phyloP scores from a whole-genome alignment of 768 basidiomycete genomes.

The Podaxis sp. region DNA sequence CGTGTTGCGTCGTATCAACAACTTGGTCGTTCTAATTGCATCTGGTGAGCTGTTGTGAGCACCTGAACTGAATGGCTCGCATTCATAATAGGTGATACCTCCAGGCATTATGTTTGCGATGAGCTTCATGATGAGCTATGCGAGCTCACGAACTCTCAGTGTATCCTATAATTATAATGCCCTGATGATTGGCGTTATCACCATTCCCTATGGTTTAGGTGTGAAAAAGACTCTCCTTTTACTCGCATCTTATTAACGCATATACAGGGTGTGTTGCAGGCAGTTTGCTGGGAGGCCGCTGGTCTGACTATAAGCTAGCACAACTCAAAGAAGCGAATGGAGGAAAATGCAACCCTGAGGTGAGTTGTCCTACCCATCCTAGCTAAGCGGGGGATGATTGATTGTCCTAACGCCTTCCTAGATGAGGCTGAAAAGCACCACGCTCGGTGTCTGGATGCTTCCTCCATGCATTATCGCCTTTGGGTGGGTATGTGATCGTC shows the following conservation, averaged over 20 bases:
- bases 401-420: slow-evolving; percentile 20
- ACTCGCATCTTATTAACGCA: neutral
- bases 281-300: slow-evolving; percentile 40
- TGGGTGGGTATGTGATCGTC: slow-evolving; percentile 69
- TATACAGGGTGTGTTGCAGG: slow-evolving; percentile 33
- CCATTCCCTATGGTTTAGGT: slow-evolving; percentile 74
- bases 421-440: slow-evolving; percentile 71
- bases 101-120: slow-evolving; percentile 69
- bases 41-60: slow-evolving; percentile 44
- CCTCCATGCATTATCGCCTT: slow-evolving; percentile 63
- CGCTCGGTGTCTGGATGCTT: slow-evolving; percentile 50
- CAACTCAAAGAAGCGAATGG: slow-evolving; percentile 34
- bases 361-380: slow-evolving; percentile 19
- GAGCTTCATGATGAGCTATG: slow-evolving; percentile 69
- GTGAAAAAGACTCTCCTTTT: slow-evolving; percentile 13
- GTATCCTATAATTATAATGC: slow-evolving; percentile 61
- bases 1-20: slow-evolving; percentile 61
- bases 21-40: slow-evolving; percentile 57
- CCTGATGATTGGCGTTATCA: slow-evolving; percentile 68
- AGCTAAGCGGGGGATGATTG: neutral
- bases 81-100: neutral
- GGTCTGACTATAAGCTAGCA: slow-evolving; percentile 38
- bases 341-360: slow-evolving; percentile 58
- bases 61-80: neutral
- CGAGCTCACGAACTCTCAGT: slow-evolving; percentile 65